Base-by-base conservation (phyloP, 164 flowering plant genomes). In the Aristolochia contorta region DNA sequence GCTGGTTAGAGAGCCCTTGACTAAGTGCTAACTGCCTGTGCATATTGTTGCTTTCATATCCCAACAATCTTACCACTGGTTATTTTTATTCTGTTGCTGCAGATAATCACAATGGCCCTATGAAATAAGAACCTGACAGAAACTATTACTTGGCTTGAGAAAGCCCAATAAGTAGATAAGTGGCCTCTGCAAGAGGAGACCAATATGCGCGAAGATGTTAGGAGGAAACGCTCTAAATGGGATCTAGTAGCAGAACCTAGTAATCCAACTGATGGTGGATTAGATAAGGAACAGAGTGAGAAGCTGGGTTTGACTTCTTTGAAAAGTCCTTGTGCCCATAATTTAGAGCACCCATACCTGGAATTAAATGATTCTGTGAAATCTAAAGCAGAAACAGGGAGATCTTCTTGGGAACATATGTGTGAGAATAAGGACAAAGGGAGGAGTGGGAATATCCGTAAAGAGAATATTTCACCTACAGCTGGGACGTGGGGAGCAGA, bases 191-290 rank as follows among this genome's bases (percentile, higher is more conserved):
- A 3, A 10, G 43, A 37, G 43, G 43, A 37, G 43, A 37, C 43
- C 43, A 37, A 37, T 37, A 37, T 37, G 43, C 43, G 43, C 55
- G 78, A 72, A 62, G 67, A 68, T 54, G 71, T 57, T 53, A 63
- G 75, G 64, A 75, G 66, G 53, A 69, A 72, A 25, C 65, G 37
- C 27, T 81, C 89, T 46, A 77, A 75, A 64, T 82, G 96, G 89
- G 87, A 82, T 78, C 64, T 72, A 62, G 75, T 64, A 60, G 85
- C 75, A 24, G 84, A 72, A 32, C 53, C 68, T 19, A 64, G 47
- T 19, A 55, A 53, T 60, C 70, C 71, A 21, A 37, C 25, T 58
- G 74, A 66, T 46, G 67, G 23, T 58, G 65, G 52, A n/a, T 67
- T 69, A 57, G 77, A 64, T 3, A 66, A 63, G 52, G n/a, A 54